These are phyloP conservation scores for Xylaria intraflava DNA, from an alignment of 495 filamentous ascomycete species.

Conservation along the genomic window DNA sequence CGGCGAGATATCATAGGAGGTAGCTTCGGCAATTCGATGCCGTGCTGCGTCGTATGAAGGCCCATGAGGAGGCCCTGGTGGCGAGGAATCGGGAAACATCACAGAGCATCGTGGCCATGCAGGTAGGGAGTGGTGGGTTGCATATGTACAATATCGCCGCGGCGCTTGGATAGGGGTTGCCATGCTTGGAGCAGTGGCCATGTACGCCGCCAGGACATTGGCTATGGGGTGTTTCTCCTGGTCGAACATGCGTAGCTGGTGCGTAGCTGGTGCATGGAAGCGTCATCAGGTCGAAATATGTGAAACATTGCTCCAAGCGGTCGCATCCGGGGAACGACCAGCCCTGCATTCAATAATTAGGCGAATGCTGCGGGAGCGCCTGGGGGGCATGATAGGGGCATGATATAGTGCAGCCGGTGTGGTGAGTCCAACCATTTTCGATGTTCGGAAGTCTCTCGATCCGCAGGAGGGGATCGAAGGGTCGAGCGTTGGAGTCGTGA, in stretches of 20 bases:
- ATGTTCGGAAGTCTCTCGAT: conserved; percentile 1
- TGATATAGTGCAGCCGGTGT: background rate
- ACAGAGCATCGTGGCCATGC: no score
- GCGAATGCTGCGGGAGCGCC: background rate
- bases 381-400: background rate
- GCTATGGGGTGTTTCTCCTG: no score
- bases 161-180: background rate
- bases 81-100: background rate
- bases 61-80: background rate
- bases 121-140: background rate
- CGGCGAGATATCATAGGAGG: background rate
- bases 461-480: background rate
- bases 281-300: background rate
- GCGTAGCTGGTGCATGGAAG: background rate
- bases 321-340: conserved; percentile 1
- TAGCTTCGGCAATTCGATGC: conserved; percentile 3
- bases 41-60: conserved; percentile 3
- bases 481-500: background rate
- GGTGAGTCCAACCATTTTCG: background rate
- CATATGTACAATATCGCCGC: background rate
- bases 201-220: background rate
- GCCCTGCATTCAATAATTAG: background rate
- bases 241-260: no score
- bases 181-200: background rate
- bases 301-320: background rate